Evolutionary conservation across 306 rosid species (phyloP).

Genomic region (Trifolium pratense): DNA sequence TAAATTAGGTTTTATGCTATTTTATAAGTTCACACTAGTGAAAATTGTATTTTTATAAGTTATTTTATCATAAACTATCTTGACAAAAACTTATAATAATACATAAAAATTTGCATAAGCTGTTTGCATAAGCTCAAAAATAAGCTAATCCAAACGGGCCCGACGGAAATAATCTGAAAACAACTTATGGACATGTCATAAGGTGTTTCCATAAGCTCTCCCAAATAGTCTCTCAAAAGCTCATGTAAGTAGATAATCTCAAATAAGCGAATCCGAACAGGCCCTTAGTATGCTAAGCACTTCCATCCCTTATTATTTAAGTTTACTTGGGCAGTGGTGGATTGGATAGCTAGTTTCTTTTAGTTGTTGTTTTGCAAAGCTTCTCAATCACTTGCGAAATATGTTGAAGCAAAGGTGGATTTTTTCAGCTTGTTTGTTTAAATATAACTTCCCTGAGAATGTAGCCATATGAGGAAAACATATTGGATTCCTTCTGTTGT

Average conservation of each 20-base stretch:
- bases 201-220: background rate
- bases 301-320: background rate
- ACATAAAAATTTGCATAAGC: no score
- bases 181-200: background rate
- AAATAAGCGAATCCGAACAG: background rate
- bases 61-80: no score
- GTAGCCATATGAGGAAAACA: conserved; percentile 9
- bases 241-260: background rate
- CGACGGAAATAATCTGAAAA: background rate
- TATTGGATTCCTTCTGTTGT: background rate
- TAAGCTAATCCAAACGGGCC: background rate
- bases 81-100: no score
- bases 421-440: conserved; percentile 15
- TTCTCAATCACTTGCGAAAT: background rate
- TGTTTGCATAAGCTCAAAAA: no score
- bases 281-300: conserved; percentile 8
- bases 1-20: no score
- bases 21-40: no score
- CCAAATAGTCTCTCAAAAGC: background rate
- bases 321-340: conserved; percentile 16
- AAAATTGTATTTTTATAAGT: no score
- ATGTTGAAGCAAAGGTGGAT: background rate
- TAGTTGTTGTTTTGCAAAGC: conserved; percentile 6
- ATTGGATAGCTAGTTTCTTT: background rate
- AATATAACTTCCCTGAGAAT: conserved; percentile 18